Conservation (phyloP, 306 rosid species). For the Sicyos edulis region DNA sequence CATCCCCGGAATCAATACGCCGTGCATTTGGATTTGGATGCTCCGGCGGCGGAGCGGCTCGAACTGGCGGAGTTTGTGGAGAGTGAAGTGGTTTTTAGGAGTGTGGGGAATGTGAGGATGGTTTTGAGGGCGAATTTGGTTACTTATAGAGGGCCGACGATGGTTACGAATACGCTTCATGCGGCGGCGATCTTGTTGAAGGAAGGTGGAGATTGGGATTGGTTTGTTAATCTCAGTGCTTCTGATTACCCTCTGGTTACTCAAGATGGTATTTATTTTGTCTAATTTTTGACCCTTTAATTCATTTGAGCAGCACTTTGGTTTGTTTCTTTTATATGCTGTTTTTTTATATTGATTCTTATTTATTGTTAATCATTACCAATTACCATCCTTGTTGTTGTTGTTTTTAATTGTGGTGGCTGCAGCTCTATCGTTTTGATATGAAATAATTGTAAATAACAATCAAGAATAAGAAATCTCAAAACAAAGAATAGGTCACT, state of each 20-base stretch:
- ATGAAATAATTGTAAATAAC: no score
- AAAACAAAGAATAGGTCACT: no score
- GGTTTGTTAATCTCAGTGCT: conserved; percentile 72
- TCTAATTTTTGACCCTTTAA: background rate
- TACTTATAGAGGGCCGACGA: conserved; percentile 64
- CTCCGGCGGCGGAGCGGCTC: conserved; percentile 50
- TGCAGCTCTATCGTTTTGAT: background rate
- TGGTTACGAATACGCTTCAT: conserved; percentile 69
- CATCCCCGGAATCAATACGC: conserved; percentile 65
- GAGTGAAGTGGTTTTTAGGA: conserved; percentile 41
- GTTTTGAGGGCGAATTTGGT: conserved; percentile 61
- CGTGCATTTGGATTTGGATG: conserved; percentile 68
- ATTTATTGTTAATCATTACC: background rate
- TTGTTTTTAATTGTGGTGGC: background rate
- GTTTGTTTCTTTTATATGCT: background rate
- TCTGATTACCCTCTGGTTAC: conserved; percentile 74
- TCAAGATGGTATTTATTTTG: conserved; percentile 50
- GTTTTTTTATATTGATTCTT: background rate
- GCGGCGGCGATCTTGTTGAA: conserved; percentile 63
- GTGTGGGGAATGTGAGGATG: conserved; percentile 50
- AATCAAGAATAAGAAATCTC: no score
- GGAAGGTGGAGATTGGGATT: conserved; percentile 71
- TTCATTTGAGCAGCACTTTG: background rate
- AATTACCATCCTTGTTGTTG: background rate
- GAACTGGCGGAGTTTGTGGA: conserved; percentile 45